Percentiles rank a stretch among this genome's conserved stretches.
Evolutionary conservation across 2,329 filamentous ascomycete genomes (phyloP).

Genomic region (Metarhizium robertsii): DNA sequence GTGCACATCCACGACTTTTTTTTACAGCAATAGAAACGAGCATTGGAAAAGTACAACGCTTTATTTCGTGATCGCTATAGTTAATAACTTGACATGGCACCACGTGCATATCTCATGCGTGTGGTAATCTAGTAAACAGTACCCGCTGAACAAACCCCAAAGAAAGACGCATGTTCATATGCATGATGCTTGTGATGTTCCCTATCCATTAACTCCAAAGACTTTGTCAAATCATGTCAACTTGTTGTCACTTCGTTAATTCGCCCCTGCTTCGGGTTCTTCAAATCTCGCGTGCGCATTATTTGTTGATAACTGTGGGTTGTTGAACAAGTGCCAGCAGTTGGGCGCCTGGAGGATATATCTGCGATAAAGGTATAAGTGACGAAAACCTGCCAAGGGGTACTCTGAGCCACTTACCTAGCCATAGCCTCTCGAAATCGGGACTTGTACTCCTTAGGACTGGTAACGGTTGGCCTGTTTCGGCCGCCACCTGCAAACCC

Average conservation of each 20-base stretch:
- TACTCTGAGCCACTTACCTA: slow-evolving; percentile 45
- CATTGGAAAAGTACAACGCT: neutral
- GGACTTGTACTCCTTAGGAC: slow-evolving; percentile 94
- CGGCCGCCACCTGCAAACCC: slow-evolving; percentile 69
- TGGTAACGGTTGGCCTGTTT: slow-evolving; percentile 88
- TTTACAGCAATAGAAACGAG: too few species aligned
- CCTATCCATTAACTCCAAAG: neutral
- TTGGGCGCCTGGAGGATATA: slow-evolving; percentile 69
- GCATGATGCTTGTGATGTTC: neutral
- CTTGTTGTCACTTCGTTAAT: neutral
- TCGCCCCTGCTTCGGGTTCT: slow-evolving; percentile 19
- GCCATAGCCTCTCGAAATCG: slow-evolving; percentile 96
- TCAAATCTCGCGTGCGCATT: slow-evolving; percentile 30
- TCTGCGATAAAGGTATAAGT: slow-evolving; percentile 19
- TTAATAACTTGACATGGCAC: neutral
- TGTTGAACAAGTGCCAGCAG: slow-evolving; percentile 63
- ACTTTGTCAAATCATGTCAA: neutral
- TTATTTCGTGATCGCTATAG: neutral
- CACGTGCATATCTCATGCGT: neutral
- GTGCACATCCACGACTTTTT: neutral
- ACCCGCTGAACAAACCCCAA: neutral
- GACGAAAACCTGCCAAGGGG: neutral
- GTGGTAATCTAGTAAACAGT: neutral
- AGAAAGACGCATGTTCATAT: neutral
- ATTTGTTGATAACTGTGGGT: slow-evolving; percentile 27